A percentile compares a stretch with the other conserved stretches of the same genome.
Conservation (phyloP, 441 rosid species). For the Euphorbia celastroides region DNA sequence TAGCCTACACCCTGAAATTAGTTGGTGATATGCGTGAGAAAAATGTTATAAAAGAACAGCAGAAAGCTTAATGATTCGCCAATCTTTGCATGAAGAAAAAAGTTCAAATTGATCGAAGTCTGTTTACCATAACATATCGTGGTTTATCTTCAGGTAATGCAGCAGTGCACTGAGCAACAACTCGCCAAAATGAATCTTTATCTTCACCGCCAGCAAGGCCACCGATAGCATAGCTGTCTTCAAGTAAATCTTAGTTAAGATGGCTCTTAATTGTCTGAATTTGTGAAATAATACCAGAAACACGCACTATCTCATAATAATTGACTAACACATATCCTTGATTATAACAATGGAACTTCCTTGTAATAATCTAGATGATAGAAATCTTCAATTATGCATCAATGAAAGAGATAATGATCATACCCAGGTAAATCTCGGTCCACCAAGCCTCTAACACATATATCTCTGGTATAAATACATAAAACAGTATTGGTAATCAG, state of each 20-base stretch:
- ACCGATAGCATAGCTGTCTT: slow-evolving; percentile 78
- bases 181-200: slow-evolving; percentile 85
- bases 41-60: slow-evolving; percentile 8
- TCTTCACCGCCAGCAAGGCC: slow-evolving; percentile 90
- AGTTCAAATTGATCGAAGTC: slow-evolving; percentile 10
- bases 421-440: slow-evolving; percentile 76
- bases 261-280: slow-evolving; percentile 17
- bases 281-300: slow-evolving; percentile 4
- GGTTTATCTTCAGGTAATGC: slow-evolving; percentile 76
- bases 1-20: slow-evolving; percentile 71
- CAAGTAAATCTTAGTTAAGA: slow-evolving; percentile 28
- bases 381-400: background rate
- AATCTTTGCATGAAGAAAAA: background rate
- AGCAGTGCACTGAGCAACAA: slow-evolving; percentile 83
- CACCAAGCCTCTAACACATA: slow-evolving; percentile 70
- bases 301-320: slow-evolving; percentile 3
- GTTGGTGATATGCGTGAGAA: background rate
- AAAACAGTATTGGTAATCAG: slow-evolving; percentile 1
- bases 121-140: slow-evolving; percentile 67
- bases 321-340: background rate
- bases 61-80: background rate
- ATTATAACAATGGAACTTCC: background rate
- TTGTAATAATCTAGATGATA: background rate
- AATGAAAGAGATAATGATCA: slow-evolving; percentile 17
- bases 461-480: slow-evolving; percentile 40